Percentiles rank a stretch among this genome's conserved stretches.
These are phyloP conservation scores for Cairneyella variabilis DNA, from an alignment of 495 filamentous ascomycete species.

Conservation along the genomic window DNA sequence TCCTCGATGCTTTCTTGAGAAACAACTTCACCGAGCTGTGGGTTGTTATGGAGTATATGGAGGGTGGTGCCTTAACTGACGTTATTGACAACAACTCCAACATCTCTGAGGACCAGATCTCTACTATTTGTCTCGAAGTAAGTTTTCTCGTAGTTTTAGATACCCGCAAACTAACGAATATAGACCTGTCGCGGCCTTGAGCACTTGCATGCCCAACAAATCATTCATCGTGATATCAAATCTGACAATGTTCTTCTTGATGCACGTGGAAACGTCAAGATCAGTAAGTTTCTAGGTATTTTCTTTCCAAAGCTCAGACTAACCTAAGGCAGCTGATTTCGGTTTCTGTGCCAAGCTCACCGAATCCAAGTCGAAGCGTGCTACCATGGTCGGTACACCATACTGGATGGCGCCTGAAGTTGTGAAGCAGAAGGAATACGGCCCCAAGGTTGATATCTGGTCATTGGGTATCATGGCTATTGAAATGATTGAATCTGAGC, in stretches of 20 bases:
- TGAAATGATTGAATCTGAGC: conserved; percentile 99
- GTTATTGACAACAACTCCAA: conserved; percentile 98
- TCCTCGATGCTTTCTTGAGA: conserved; percentile 92
- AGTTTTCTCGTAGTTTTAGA: conserved; percentile 9
- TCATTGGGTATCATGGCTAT: conserved; percentile 99
- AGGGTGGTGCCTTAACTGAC: conserved; percentile 94
- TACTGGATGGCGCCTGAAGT: conserved; percentile 99
- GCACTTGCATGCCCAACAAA: conserved; percentile 90
- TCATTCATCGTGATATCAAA: conserved; percentile 99
- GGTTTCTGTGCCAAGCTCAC: conserved; percentile 99
- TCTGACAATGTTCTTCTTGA: conserved; percentile 96
- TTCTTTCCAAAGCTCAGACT: conserved; percentile 26
- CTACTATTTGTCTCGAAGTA: conserved; percentile 95
- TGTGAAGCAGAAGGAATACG: conserved; percentile 98
- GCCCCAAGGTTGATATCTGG: conserved; percentile 98
- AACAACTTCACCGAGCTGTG: conserved; percentile 91
- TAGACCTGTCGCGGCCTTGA: conserved; percentile 94
- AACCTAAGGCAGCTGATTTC: conserved; percentile 72
- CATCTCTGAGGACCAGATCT: conserved; percentile 94
- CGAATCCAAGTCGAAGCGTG: conserved; percentile 92
- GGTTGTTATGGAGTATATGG: conserved; percentile 99
- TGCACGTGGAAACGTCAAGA: conserved; percentile 92
- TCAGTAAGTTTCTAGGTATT: conserved; percentile 60
- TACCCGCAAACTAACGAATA: background rate
- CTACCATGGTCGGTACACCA: conserved; percentile 97